phyloP scores from a whole-genome alignment of 208 protist species.

The Trypanosoma cruzi region DNA sequence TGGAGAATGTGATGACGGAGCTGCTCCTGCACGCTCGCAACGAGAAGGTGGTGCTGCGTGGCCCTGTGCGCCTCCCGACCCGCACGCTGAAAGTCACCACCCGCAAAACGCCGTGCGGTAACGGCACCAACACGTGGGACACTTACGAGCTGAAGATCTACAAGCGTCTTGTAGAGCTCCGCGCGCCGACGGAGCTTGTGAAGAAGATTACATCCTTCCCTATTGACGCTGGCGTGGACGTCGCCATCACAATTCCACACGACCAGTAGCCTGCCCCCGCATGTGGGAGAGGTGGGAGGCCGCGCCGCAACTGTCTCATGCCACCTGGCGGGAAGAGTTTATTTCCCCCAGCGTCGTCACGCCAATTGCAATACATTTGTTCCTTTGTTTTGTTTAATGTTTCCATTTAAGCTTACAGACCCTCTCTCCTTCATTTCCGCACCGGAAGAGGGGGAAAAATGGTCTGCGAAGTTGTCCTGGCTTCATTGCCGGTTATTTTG shows the following conservation, averaged over 20 bases:
- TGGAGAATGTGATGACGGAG: constrained; percentile 98
- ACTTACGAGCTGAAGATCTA: constrained; percentile 99
- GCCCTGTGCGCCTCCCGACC: constrained; percentile 98
- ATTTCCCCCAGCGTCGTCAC: constrained; percentile 20
- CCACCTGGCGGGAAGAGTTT: constrained; percentile 1
- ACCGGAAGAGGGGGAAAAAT: too few species aligned
- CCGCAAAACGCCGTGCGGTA: constrained; percentile 99
- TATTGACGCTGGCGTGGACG: constrained; percentile 88
- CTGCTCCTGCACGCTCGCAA: constrained; percentile 95
- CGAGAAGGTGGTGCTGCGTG: constrained; percentile 96
- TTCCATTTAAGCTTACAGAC: too few species aligned
- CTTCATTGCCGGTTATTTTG: too few species aligned
- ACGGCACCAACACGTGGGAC: constrained; percentile 99
- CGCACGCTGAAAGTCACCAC: constrained; percentile 98
- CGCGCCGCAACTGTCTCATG: constrained; percentile 1
- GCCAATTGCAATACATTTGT: too few species aligned
- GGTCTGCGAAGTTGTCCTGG: too few species aligned
- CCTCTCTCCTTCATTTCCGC: too few species aligned
- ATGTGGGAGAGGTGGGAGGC: not conserved
- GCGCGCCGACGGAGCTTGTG: constrained; percentile 86
- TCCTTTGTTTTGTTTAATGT: too few species aligned
- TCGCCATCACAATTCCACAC: constrained; percentile 86
- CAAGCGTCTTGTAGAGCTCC: constrained; percentile 99
- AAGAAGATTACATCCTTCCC: constrained; percentile 94
- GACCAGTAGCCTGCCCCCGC: constrained; percentile 9